Percentiles rank a stretch among this genome's conserved stretches.
Conservation (phyloP, 371 early-diverging fungal genomes). For the Batrachochytrium dendrobatidis region DNA sequence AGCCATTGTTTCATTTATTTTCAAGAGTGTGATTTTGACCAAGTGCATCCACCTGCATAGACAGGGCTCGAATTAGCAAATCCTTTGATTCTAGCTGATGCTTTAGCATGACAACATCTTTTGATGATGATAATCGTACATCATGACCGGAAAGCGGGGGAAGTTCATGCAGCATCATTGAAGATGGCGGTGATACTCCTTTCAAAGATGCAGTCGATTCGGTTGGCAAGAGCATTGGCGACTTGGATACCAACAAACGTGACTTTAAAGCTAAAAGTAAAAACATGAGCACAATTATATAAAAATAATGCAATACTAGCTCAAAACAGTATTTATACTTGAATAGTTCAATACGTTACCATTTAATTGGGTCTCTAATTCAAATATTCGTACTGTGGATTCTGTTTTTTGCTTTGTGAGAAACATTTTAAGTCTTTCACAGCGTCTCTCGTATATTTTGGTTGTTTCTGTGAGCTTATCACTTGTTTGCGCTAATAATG, state of each 20-base stretch:
- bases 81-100: not conserved
- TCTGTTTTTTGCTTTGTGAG: not conserved
- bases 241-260: too few relatives aligned
- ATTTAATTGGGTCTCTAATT: not conserved
- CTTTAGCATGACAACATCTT: not conserved
- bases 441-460: not conserved
- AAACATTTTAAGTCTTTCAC: not conserved
- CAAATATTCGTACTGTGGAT: conserved; percentile 3
- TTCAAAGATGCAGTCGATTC: not conserved
- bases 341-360: not conserved
- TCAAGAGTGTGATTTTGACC: too few relatives aligned
- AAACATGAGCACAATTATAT: not conserved
- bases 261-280: too few relatives aligned
- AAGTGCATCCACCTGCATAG: not conserved
- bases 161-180: not conserved
- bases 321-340: not conserved
- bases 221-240: too few relatives aligned
- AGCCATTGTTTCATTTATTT: too few relatives aligned
- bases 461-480: conserved; percentile 1
- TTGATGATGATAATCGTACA: not conserved
- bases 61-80: not conserved
- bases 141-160: not conserved
- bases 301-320: not conserved
- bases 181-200: not conserved
- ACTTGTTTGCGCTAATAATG: not conserved